Conservation (phyloP, 2,329 filamentous ascomycete species). For the Paraphoma sp. region DNA sequence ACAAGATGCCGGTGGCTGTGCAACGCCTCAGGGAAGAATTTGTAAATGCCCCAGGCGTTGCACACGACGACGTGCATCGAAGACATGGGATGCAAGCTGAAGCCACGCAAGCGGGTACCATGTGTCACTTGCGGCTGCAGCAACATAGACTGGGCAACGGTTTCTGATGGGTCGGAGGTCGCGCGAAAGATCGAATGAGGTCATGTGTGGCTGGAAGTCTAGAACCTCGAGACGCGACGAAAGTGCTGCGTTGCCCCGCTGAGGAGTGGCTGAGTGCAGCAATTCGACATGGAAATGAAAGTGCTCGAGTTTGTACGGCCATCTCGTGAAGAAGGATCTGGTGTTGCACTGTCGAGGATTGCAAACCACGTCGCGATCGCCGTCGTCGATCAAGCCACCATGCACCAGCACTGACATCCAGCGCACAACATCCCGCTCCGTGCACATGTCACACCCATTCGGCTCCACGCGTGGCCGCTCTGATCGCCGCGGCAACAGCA, state of each 20-base stretch:
- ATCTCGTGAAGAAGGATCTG: not conserved
- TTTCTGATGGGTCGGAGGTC: too few species aligned
- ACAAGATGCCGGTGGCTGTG: not conserved
- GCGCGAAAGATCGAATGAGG: not conserved
- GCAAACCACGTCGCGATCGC: not conserved
- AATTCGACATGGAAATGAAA: not conserved
- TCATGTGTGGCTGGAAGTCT: not conserved
- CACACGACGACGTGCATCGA: conserved; percentile 4
- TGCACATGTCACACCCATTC: not conserved
- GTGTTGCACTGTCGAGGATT: not conserved
- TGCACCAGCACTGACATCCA: not conserved
- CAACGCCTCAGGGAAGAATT: not conserved
- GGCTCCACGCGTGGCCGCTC: not conserved
- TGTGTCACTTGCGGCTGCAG: not conserved
- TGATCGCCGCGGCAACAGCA: not conserved
- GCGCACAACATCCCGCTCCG: not conserved
- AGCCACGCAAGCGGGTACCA: not conserved
- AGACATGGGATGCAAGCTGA: conserved; percentile 6
- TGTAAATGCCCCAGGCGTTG: not conserved
- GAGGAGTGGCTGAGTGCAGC: not conserved
- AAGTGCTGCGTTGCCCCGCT: not conserved
- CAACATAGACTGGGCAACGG: not conserved
- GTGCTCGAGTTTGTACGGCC: not conserved
- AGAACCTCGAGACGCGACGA: not conserved
- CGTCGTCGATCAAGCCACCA: not conserved